These are phyloP conservation scores for Scytalidium sp. DNA, from an alignment of 2,329 filamentous ascomycete genomes.

Conservation along the genomic window DNA sequence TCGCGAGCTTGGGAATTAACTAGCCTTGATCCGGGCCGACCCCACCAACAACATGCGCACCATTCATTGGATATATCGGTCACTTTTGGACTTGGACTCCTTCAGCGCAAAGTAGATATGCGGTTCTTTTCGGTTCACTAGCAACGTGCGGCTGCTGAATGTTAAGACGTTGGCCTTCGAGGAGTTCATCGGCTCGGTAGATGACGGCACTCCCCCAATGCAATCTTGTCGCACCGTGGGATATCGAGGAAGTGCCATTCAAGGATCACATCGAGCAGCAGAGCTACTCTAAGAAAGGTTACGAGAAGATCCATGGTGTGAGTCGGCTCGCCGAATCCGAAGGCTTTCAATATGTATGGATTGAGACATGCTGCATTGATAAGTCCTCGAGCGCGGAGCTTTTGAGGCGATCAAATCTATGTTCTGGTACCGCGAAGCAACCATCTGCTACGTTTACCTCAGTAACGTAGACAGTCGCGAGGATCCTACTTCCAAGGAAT, in stretches of 20 bases:
- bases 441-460: slow-evolving; percentile 14
- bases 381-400: slow-evolving; percentile 20
- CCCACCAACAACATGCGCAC: no score
- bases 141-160: slow-evolving; percentile 12
- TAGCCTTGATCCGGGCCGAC: no score
- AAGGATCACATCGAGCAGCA: slow-evolving; percentile 22
- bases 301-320: slow-evolving; percentile 6
- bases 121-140: not conserved
- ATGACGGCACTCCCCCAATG: slow-evolving; percentile 19
- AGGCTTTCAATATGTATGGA: slow-evolving; percentile 3
- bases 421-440: slow-evolving; percentile 17
- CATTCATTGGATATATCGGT: no score
- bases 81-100: no score
- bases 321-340: slow-evolving; percentile 7
- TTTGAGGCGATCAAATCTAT: slow-evolving; percentile 18
- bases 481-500: not conserved
- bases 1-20: no score
- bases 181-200: slow-evolving; percentile 7
- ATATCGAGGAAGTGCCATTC: slow-evolving; percentile 25
- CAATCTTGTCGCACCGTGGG: slow-evolving; percentile 32
- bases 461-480: slow-evolving; percentile 7
- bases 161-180: slow-evolving; percentile 5
- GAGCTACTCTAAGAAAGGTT: slow-evolving; percentile 1
- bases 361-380: slow-evolving; percentile 20
- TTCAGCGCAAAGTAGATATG: no score